These are phyloP conservation scores for Ustilago lituana DNA, from an alignment of 1,284 basidiomycete genomes.

Conservation along the genomic window DNA sequence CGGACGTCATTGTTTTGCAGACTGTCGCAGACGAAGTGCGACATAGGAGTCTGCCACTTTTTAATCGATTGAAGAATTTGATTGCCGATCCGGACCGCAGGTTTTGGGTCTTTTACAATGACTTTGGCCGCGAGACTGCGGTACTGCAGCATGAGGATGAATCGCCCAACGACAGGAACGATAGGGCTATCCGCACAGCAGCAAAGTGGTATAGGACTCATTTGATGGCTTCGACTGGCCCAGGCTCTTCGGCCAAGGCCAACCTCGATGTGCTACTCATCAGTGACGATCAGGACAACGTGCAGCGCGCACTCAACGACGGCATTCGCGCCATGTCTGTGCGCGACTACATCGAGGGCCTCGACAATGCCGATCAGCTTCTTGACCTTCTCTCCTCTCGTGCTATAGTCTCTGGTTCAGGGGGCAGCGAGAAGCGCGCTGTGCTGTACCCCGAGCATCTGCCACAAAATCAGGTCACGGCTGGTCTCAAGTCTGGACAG, in stretches of 20 bases:
- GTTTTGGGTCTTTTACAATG: constrained; percentile 63
- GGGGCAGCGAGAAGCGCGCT: constrained; percentile 43
- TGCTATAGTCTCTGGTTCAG: constrained; percentile 27
- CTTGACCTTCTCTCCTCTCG: constrained; percentile 62
- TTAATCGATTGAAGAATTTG: constrained; percentile 72
- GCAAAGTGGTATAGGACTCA: constrained; percentile 62
- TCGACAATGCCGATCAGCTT: constrained; percentile 56
- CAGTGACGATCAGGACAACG: constrained; percentile 86
- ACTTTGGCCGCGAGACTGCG: constrained; percentile 54
- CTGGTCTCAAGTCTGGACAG: constrained; percentile 85
- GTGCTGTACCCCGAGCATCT: constrained; percentile 76
- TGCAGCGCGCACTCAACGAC: constrained; percentile 71
- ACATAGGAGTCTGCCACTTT: constrained; percentile 90
- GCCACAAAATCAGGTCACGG: constrained; percentile 76
- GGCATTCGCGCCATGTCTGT: constrained; percentile 59
- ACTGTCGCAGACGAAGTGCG: constrained; percentile 96
- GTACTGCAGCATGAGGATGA: constrained; percentile 54
- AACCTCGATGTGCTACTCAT: constrained; percentile 61
- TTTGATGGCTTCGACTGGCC: constrained; percentile 41
- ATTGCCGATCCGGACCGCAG: constrained; percentile 63
- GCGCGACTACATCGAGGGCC: constrained; percentile 63
- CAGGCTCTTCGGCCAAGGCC: constrained; percentile 36
- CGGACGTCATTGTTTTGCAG: constrained; percentile 79
- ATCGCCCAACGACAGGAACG: constrained; percentile 65
- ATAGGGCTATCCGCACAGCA: constrained; percentile 61